These are phyloP conservation scores for Barnettozyma populi DNA, from an alignment of 805 yeast species.

Conservation along the genomic window DNA sequence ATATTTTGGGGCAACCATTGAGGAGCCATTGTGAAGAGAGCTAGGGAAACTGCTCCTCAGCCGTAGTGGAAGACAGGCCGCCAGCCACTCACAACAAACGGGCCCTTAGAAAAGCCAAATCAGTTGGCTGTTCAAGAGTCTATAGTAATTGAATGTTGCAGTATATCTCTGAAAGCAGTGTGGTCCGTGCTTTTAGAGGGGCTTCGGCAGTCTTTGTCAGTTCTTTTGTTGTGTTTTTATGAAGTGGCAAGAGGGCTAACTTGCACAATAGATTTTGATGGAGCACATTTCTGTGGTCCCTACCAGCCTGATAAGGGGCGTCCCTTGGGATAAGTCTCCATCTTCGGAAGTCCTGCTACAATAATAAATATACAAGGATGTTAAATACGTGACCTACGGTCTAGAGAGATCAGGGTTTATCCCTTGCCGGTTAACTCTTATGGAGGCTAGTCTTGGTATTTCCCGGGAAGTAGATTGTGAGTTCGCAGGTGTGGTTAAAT, in stretches of 20 bases:
- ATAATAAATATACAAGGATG: too few relatives aligned
- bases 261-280: background rate
- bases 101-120: background rate
- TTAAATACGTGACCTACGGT: too few relatives aligned
- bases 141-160: background rate
- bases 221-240: background rate
- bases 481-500: too few relatives aligned
- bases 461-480: too few relatives aligned
- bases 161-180: background rate
- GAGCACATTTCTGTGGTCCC: background rate
- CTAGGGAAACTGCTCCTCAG: background rate
- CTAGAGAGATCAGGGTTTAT: too few relatives aligned
- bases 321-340: too few relatives aligned
- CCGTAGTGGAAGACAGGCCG: background rate
- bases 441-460: too few relatives aligned
- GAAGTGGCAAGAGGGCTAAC: background rate
- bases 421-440: too few relatives aligned
- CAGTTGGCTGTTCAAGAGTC: background rate
- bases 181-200: background rate
- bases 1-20: conserved; percentile 81
- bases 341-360: too few relatives aligned
- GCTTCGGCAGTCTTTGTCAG: background rate
- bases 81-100: conserved; percentile 1
- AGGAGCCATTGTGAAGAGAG: conserved; percentile 19
- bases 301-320: background rate